Base-by-base conservation (phyloP, 257 asterid genomes). In the Mitragyna speciosa region DNA sequence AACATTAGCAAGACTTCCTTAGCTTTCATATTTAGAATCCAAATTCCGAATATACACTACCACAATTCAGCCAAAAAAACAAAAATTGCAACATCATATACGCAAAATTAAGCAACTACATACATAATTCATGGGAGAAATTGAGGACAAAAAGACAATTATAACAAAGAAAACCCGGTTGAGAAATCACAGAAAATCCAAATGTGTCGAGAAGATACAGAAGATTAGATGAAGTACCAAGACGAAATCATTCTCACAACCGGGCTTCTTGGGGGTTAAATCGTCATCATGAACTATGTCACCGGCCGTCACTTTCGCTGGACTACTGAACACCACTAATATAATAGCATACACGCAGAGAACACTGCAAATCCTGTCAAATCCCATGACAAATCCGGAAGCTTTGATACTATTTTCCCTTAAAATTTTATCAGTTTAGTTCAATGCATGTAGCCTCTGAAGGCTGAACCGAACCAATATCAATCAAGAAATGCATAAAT, bases 211-310 rank as follows among this genome's bases (percentile, higher is more conserved):
- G 76, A 68, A 79, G 70, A 84, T 79, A 79, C 0, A 31, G 30
- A 87, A 73, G 47, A 61, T 54, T 61, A 72, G 70, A 41, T 17
- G 20, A 66, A 75, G 10, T 90, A 94, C 98, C 96, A 92, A 89
- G 73, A 94, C 92, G 79, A 92, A 94, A 80, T 89, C 91, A 80
- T 94, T 94, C 81, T 88, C 95, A 69, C 98, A 94, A 31, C 98
- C 98, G 65, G 98, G 98, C 81, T 92, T 92, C 70, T 91, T 90
- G 33, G 98, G 98, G 31, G 86, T 83, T 19, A 71, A 75, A 54
- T 86, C 81, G 41, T 83, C 78, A 45, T 86, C 85, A 61, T 94
- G 97, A 83, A 94, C 96, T 79, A 92, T 94, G 83, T 94, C 98
- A 76, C 97, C 93, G 31, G 92, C 97, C 14, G 80, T 81, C 58